phyloP scores from a whole-genome alignment of 2,329 filamentous ascomycete species.

The Diaporthe ampelina region DNA sequence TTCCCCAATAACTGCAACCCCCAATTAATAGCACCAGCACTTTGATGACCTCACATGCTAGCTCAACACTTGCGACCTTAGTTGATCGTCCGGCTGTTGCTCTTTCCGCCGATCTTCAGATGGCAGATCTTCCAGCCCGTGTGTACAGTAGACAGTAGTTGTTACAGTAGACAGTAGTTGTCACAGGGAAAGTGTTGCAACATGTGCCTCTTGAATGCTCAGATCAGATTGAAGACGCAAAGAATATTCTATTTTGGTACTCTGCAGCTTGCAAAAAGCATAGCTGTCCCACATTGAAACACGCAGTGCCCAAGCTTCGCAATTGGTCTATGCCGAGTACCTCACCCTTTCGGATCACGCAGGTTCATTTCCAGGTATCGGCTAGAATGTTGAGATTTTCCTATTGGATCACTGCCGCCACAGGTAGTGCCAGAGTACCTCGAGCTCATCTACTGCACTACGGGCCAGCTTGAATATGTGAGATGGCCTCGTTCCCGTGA shows the following conservation, averaged over 20 bases:
- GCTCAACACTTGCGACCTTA: background rate
- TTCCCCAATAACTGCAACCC: background rate
- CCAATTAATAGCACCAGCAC: background rate
- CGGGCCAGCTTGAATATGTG: background rate
- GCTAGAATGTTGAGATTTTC: background rate
- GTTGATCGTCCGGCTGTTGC: background rate
- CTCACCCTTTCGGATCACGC: background rate
- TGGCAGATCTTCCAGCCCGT: background rate
- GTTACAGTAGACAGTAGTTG: background rate
- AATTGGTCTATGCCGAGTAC: background rate
- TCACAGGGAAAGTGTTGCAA: background rate
- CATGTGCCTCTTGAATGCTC: background rate
- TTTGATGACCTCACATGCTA: conserved; percentile 13
- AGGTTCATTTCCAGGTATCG: background rate
- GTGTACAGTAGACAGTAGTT: background rate
- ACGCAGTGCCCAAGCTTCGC: background rate
- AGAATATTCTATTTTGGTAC: background rate
- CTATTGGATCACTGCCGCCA: background rate
- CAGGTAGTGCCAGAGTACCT: background rate
- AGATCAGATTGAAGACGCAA: background rate
- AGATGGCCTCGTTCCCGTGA: too few relatives aligned
- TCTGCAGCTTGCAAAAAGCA: background rate
- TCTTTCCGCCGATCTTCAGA: background rate
- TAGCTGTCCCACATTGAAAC: background rate
- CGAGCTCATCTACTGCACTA: too few relatives aligned